Conservation (phyloP, 192 early-diverging fungal genomes). For the Gigaspora rosea region DNA sequence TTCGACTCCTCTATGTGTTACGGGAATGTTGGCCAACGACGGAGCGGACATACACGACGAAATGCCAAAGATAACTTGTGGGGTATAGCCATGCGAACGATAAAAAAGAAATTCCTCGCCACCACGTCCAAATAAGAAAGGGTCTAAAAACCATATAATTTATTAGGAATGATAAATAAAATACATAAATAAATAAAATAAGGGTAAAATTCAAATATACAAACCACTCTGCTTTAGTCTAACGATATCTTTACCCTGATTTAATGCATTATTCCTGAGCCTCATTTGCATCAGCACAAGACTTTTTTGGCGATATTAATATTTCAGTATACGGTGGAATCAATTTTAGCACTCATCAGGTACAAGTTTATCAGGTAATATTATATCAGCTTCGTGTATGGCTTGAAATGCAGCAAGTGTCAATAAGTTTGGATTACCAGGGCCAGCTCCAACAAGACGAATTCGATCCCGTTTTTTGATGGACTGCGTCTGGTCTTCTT, state of each 20-base stretch:
- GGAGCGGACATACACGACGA: constrained; percentile 77
- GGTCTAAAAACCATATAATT: constrained; percentile 71
- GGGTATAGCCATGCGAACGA: constrained; percentile 66
- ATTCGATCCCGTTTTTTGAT: constrained; percentile 46
- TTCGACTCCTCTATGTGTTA: constrained; percentile 86
- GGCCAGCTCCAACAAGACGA: constrained; percentile 81
- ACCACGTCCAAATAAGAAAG: constrained; percentile 92
- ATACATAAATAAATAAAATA: not conserved
- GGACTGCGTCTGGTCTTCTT: not conserved
- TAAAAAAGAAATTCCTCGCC: constrained; percentile 88
- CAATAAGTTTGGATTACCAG: constrained; percentile 81
- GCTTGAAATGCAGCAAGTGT: constrained; percentile 71
- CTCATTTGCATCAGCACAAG: constrained; percentile 72
- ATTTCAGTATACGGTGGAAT: constrained; percentile 51
- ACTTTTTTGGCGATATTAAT: constrained; percentile 69
- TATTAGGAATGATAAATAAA: no score
- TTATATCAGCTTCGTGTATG: constrained; percentile 72
- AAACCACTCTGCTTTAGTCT: constrained; percentile 84
- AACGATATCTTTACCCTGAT: constrained; percentile 72
- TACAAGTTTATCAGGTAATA: constrained; percentile 83
- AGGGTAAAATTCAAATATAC: not conserved
- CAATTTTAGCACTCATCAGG: constrained; percentile 59
- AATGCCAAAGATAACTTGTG: constrained; percentile 74
- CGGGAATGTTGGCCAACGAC: constrained; percentile 74
- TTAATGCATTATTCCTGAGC: constrained; percentile 72